Conservation (phyloP, 805 yeast species). For the Barnettozyma botsteinii region DNA sequence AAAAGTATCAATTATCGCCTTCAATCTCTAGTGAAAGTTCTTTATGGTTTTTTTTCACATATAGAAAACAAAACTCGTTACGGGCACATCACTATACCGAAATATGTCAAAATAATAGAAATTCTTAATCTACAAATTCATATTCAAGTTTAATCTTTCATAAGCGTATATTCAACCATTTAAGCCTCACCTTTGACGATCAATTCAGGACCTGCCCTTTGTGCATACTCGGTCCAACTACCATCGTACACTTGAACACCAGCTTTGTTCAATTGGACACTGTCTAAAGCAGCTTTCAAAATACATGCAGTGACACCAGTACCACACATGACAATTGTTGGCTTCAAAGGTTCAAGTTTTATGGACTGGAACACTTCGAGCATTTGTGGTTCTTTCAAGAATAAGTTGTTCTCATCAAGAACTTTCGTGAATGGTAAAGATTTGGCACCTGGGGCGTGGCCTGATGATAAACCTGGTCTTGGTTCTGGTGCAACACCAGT, state of each 20-base stretch:
- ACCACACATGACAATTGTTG: slow-evolving; percentile 86
- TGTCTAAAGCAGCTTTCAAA: slow-evolving; percentile 65
- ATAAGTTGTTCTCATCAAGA: slow-evolving; percentile 42
- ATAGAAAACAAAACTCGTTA: not conserved
- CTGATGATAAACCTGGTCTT: slow-evolving; percentile 79
- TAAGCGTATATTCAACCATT: no score
- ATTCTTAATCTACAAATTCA: no score
- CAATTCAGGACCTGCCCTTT: slow-evolving; percentile 53
- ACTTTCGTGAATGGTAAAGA: slow-evolving; percentile 71
- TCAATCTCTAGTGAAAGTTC: not conserved
- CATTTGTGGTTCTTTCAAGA: slow-evolving; percentile 43
- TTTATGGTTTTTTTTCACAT: not conserved
- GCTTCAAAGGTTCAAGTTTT: slow-evolving; percentile 41
- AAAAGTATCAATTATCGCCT: no score
- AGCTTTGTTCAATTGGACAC: slow-evolving; percentile 39
- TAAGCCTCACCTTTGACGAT: slow-evolving; percentile 37
- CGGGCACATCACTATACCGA: not conserved
- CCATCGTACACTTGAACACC: slow-evolving; percentile 73
- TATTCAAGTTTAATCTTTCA: no score
- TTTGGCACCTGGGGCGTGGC: slow-evolving; percentile 80
- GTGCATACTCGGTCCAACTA: slow-evolving; percentile 86
- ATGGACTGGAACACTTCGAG: slow-evolving; percentile 37
- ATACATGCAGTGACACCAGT: slow-evolving; percentile 95
- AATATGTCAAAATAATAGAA: no score
- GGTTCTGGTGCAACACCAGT: slow-evolving; percentile 84